Percentiles rank a stretch among this genome's conserved stretches.
phyloP scores from a whole-genome alignment of 1,139 yeast species.

The Pichia sp. region DNA sequence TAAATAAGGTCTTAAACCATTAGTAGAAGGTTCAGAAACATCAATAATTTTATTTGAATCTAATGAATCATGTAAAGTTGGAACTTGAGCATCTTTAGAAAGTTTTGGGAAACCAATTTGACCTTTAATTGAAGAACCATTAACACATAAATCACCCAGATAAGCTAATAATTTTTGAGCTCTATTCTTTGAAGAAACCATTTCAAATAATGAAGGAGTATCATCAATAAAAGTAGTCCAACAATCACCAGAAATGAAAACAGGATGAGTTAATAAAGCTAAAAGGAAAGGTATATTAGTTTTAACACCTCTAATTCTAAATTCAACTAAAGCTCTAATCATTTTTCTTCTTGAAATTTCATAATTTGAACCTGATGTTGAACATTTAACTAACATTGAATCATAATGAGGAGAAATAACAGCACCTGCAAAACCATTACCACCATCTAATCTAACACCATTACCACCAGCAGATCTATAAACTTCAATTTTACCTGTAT shows the following conservation, averaged over 20 bases:
- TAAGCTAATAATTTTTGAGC: constrained; percentile 89
- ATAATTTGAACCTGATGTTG: constrained; percentile 92
- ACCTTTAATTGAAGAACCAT: constrained; percentile 93
- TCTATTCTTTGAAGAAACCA: constrained; percentile 93
- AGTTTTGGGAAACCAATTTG: constrained; percentile 90
- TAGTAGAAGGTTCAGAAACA: constrained; percentile 46
- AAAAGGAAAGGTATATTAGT: constrained; percentile 94
- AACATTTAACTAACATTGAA: constrained; percentile 96
- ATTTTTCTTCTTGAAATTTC: constrained; percentile 96
- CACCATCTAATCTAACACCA: constrained; percentile 98
- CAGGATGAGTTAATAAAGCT: constrained; percentile 86
- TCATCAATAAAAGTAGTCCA: constrained; percentile 99
- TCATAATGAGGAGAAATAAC: constrained; percentile 96
- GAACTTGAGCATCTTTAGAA: constrained; percentile 66
- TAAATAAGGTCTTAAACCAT: constrained; percentile 90
- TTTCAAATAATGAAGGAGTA: constrained; percentile 91
- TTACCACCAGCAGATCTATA: constrained; percentile 99
- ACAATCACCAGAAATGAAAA: constrained; percentile 82
- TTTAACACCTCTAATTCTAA: constrained; percentile 97
- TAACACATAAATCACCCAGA: constrained; percentile 87
- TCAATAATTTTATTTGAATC: constrained; percentile 47
- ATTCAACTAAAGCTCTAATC: constrained; percentile 93
- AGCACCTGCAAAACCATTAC: constrained; percentile 98
- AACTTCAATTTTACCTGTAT: constrained; percentile 96
- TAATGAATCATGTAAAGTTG: constrained; percentile 58